Percentiles rank a stretch among this genome's conserved stretches.
phyloP scores from a whole-genome alignment of 306 rosid species.

The Psophocarpus tetragonolobus region DNA sequence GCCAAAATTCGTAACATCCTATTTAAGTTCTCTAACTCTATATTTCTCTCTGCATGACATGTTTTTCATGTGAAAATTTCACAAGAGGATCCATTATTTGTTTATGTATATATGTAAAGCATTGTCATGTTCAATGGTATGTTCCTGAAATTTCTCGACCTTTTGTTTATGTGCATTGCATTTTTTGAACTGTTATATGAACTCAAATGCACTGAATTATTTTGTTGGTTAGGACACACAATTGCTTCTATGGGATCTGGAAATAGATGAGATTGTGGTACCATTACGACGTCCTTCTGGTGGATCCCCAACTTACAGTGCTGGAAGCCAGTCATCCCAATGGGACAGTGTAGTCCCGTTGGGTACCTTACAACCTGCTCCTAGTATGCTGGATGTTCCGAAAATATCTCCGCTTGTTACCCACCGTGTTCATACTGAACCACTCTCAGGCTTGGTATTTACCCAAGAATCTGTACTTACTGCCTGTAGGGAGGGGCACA shows the following conservation, averaged over 20 bases:
- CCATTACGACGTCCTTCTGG: conserved; percentile 89
- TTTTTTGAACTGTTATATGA: background rate
- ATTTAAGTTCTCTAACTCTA: background rate
- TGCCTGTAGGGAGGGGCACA: conserved; percentile 92
- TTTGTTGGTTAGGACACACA: conserved; percentile 77
- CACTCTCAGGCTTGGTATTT: conserved; percentile 80
- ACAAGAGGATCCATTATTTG: background rate
- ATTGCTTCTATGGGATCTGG: conserved; percentile 92
- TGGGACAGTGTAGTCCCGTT: conserved; percentile 81
- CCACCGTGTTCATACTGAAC: conserved; percentile 89
- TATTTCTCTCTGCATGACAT: background rate
- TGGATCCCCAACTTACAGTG: conserved; percentile 85
- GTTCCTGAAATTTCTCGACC: background rate
- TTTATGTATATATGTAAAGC: background rate
- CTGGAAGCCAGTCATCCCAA: conserved; percentile 93
- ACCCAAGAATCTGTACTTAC: conserved; percentile 87
- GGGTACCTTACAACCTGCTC: conserved; percentile 90
- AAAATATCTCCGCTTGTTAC: conserved; percentile 82
- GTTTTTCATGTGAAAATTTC: background rate
- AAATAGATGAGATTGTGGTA: conserved; percentile 86
- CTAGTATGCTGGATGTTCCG: conserved; percentile 84
- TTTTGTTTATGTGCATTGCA: background rate
- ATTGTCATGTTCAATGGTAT: background rate
- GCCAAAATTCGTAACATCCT: background rate
- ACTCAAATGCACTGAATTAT: background rate